Evolutionary conservation across 2,329 filamentous ascomycete species (phyloP), one percentile per base, ranked within the genome.

Genomic region (Aureobasidium uvarum): DNA sequence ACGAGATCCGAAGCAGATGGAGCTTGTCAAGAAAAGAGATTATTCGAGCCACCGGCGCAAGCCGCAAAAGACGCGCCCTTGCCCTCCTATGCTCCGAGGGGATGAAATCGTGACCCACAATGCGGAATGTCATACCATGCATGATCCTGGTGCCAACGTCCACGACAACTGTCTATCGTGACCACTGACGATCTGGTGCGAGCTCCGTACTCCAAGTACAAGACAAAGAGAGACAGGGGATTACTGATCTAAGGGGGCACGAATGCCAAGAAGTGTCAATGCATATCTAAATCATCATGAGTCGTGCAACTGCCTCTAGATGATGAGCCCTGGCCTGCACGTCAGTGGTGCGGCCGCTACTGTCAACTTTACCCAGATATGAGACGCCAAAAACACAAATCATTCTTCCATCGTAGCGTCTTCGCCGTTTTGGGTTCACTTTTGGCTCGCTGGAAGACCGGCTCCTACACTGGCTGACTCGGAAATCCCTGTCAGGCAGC

Each of bases 381-480:
- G 38, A 63, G 48, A 43, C 46, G 46, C 33, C 63, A 59, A 31
- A 64, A 65, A 65, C 63, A 65, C 63, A 65, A 65, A 65, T 65
- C 63, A 65, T 65, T 65, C 52, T 41, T 65, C 48, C 39, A 39
- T 51, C 25, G 60, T 45, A 48, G 33, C 60, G 46, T 33, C 60
- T 52, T 63, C 60, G 60, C 60, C 60, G 60, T 63, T 63, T 63
- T 63, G 48, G 46, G 48, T 63, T 63, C 48, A 63, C 60, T 33
- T 60, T 54, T 48, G 38, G 60, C 23, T 54, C 31, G 60, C 25
- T 20, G 38, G 18, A n/a, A 62, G 28, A 51, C 58, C 45, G 58
- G 58, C 45, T 62, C 58, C 45, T 50, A 41, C 45, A 31, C 39
- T 23, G 13, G 43, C 58, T 62, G 58, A 60, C 56, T 60, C 56